Percentiles rank a stretch among this genome's conserved stretches.
phyloP scores from a whole-genome alignment of 805 yeast species.

The Ogataea pilisensis region DNA sequence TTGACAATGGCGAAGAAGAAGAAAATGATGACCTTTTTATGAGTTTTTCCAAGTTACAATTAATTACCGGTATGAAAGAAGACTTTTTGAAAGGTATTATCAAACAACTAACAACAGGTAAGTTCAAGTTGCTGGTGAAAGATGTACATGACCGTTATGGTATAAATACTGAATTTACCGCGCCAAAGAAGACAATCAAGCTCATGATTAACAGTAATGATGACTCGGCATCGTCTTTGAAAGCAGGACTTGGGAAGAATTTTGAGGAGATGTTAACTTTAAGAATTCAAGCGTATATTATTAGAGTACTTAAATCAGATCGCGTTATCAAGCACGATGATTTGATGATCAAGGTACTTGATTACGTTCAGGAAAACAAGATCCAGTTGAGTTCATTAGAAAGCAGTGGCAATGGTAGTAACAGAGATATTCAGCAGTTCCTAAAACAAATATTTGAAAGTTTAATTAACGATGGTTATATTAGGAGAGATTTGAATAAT shows the following conservation, averaged over 20 bases:
- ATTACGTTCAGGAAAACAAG: conserved; percentile 6
- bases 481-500: conserved; percentile 20
- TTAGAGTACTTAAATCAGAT: conserved; percentile 32
- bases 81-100: conserved; percentile 31
- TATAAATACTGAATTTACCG: conserved; percentile 9
- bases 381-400: conserved; percentile 1
- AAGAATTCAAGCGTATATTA: conserved; percentile 13
- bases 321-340: conserved; percentile 24
- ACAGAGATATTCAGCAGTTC: conserved; percentile 6
- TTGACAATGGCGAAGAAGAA: conserved; percentile 26
- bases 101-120: conserved; percentile 29
- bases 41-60: conserved; percentile 21
- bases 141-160: conserved; percentile 7
- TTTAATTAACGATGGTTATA: conserved; percentile 34
- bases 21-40: conserved; percentile 15
- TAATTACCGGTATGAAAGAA: conserved; percentile 32
- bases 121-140: conserved; percentile 27
- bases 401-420: background rate
- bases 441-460: conserved; percentile 32
- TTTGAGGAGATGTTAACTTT: conserved; percentile 9
- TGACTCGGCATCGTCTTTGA: conserved; percentile 3
- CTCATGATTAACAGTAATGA: conserved; percentile 6
- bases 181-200: conserved; percentile 7
- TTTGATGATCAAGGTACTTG: conserved; percentile 31
- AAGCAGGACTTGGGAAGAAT: conserved; percentile 1